Percentiles rank a stretch among this genome's conserved stretches.
Conservation (phyloP, 139 green algal species). For the Pleodorina starrii region DNA sequence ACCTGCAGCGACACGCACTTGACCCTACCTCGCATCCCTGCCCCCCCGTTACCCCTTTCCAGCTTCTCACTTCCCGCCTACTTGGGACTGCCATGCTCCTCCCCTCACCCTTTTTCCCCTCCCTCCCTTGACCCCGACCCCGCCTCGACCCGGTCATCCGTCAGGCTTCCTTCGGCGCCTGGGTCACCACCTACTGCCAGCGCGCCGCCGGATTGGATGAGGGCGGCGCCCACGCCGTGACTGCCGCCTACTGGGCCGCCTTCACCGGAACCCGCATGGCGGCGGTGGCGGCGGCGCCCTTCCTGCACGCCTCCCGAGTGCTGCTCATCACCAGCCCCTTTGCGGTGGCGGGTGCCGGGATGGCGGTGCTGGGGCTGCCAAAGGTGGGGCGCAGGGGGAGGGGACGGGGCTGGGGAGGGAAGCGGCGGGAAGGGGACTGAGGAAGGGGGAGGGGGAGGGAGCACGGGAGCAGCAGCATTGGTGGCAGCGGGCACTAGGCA, state of each 20-base stretch:
- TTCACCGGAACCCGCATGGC: slow-evolving; percentile 38
- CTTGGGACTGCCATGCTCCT: no score
- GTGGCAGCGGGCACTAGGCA: no score
- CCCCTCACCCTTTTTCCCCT: no score
- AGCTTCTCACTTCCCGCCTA: neutral
- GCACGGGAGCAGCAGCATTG: no score
- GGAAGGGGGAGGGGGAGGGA: no score
- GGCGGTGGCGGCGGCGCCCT: slow-evolving; percentile 1
- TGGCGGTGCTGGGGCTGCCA: slow-evolving; percentile 37
- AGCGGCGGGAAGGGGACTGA: neutral
- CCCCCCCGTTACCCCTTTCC: no score
- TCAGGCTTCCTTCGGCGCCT: slow-evolving; percentile 46
- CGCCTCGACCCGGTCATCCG: no score
- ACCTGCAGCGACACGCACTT: no score
- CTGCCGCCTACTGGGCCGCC: slow-evolving; percentile 44
- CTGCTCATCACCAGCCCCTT: slow-evolving; percentile 34
- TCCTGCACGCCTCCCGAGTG: slow-evolving; percentile 28
- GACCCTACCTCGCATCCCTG: no score
- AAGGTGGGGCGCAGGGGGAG: neutral
- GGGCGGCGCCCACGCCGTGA: neutral
- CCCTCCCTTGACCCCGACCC: no score
- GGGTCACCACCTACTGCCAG: slow-evolving; percentile 44
- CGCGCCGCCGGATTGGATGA: slow-evolving; percentile 23
- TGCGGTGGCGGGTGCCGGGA: slow-evolving; percentile 7
- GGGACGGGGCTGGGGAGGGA: neutral